Evolutionary conservation across 164 flowering plant genomes (phyloP).

Genomic region (Nelumbo lutea): DNA sequence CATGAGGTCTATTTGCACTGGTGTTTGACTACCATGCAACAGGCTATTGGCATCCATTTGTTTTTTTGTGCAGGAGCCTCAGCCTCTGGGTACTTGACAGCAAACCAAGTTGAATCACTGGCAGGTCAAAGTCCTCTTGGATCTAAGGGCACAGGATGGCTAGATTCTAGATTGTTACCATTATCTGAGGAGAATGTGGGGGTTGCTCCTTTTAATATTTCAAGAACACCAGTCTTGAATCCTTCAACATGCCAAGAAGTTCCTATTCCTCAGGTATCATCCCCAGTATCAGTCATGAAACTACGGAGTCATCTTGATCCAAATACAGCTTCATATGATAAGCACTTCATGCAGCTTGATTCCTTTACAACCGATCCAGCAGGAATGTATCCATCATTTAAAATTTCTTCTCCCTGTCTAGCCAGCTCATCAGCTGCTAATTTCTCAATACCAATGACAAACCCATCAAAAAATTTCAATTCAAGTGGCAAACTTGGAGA

Average conservation of each 20-base stretch:
- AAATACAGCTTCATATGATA: conserved; percentile 6
- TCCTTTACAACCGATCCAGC: conserved; percentile 12
- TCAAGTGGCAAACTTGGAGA: conserved; percentile 6
- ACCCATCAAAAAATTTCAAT: conserved; percentile 11
- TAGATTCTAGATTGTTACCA: conserved; percentile 7
- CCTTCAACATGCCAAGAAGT: conserved; percentile 7
- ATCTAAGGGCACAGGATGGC: background rate
- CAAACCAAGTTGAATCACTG: conserved; percentile 4
- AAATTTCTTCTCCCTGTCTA: conserved; percentile 14
- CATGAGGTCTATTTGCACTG: background rate
- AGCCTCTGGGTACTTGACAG: conserved; percentile 11
- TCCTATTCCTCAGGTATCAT: conserved; percentile 10
- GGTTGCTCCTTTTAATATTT: background rate
- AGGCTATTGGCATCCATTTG: background rate
- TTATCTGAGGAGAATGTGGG: conserved; percentile 5
- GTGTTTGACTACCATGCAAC: background rate
- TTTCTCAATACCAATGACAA: conserved; percentile 3
- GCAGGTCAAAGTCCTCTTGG: conserved; percentile 6
- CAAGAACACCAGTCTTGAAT: conserved; percentile 8
- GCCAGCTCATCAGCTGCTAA: conserved; percentile 15
- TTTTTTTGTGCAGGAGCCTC: conserved; percentile 7
- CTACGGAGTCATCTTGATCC: conserved; percentile 13
- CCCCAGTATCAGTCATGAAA: background rate
- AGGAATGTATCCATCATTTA: background rate
- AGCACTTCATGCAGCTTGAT: conserved; percentile 6